Evolutionary conservation across 2,329 filamentous ascomycete species (phyloP).

Genomic region (Truncatella angustata): DNA sequence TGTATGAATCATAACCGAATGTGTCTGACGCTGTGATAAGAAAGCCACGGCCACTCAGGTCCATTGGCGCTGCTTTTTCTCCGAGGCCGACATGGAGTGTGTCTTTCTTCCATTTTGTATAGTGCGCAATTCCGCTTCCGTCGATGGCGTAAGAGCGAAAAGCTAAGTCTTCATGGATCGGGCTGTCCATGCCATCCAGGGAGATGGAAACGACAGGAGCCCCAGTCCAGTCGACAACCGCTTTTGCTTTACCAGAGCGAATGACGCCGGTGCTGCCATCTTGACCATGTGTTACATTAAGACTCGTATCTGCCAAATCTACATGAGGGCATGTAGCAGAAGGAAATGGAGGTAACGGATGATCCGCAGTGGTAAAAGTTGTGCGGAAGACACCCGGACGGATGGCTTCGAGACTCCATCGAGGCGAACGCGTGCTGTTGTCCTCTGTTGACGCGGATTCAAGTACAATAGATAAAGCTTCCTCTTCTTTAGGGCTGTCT

Average conservation of each 20-base stretch:
- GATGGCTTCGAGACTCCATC: constrained; percentile 63
- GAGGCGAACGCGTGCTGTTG: constrained; percentile 36
- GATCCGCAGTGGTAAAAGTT: constrained; percentile 60
- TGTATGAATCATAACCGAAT: constrained; percentile 71
- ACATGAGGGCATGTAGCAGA: constrained; percentile 48
- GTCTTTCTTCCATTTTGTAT: constrained; percentile 59
- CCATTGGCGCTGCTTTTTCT: constrained; percentile 72
- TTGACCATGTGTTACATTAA: constrained; percentile 29
- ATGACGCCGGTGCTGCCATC: constrained; percentile 39
- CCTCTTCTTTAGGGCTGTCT: background rate
- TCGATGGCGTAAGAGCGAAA: constrained; percentile 66
- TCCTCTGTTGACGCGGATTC: constrained; percentile 32
- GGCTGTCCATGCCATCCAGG: constrained; percentile 44
- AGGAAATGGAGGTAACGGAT: constrained; percentile 65
- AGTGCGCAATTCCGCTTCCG: constrained; percentile 61
- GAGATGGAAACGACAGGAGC: constrained; percentile 57
- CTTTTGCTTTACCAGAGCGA: constrained; percentile 45
- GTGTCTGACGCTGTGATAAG: constrained; percentile 67
- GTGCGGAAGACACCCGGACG: constrained; percentile 65
- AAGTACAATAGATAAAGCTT: constrained; percentile 35
- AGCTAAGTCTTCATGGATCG: constrained; percentile 61
- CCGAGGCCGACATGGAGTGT: constrained; percentile 67
- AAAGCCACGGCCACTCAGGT: constrained; percentile 66
- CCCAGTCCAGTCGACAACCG: constrained; percentile 57
- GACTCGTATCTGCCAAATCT: constrained; percentile 30